These are phyloP conservation scores for Colletotrichum sp. DNA, from an alignment of 2,329 filamentous ascomycete genomes.

Conservation along the genomic window DNA sequence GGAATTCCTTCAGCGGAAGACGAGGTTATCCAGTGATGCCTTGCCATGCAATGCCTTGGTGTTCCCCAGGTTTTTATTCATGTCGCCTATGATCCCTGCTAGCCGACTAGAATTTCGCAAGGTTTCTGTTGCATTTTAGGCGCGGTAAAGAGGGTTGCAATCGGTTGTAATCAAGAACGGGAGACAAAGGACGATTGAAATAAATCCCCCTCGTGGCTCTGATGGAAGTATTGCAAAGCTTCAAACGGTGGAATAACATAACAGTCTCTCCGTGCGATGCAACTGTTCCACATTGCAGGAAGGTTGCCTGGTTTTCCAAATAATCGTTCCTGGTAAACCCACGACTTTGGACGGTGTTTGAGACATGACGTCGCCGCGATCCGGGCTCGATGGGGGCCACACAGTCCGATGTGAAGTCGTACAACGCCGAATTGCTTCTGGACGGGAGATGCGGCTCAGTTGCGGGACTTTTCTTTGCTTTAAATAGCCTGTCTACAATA, in stretches of 20 bases:
- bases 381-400: neutral
- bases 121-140: neutral
- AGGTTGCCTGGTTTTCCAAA: neutral
- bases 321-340: neutral
- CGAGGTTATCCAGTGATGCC: neutral
- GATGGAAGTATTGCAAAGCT: neutral
- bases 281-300: neutral
- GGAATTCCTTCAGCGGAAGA: neutral
- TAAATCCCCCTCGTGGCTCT: neutral
- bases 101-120: neutral
- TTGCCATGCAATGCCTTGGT: neutral
- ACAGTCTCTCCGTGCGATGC: neutral
- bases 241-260: neutral
- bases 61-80: neutral
- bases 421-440: neutral
- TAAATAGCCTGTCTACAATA: neutral
- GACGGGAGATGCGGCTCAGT: neutral
- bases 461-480: neutral
- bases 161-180: neutral
- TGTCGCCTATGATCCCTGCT: neutral
- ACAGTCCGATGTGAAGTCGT: neutral
- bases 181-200: neutral
- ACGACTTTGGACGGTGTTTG: neutral
- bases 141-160: neutral
- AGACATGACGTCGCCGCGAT: neutral